Evolutionary conservation across 352 stramenopile species (phyloP), one percentile per base, ranked within the genome.

Genomic region (Globisporangium parvum): DNA sequence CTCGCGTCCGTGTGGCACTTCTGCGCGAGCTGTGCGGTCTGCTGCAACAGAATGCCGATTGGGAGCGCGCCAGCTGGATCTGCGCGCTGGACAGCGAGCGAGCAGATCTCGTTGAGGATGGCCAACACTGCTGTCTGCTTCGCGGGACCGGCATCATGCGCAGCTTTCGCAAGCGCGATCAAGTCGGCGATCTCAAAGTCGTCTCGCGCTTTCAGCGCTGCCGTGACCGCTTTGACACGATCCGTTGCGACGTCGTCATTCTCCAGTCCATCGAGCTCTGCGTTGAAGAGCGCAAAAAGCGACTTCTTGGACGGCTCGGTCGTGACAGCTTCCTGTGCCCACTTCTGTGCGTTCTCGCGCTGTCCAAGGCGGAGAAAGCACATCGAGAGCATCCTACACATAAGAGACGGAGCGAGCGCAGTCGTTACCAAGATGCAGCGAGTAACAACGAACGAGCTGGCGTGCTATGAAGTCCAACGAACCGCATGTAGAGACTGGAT

Each of bases 101-200:
- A 48, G 47, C 66, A 86, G 21, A 91, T 52, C 44, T 84, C 72
- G 41, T 91, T 74, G 48, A 91, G 47, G 51, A 91, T 69, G 15
- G 62, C n/a, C 35, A 83, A 47, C 15, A 71, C 58, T 50, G 80
- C 51, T 55, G 72, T 51, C 46, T 85, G 62, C 35, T 66, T 69
- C 2, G 63, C 53, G 40, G 59, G 24, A 15, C 53, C 65, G 57
- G 60, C 53, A 33, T 56, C 55, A 24, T 61, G 71, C 10, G 72
- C 76, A 24, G 55, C 41, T 48, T 84, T 80, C 48, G 70, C 78
- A 54, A 81, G 69, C 2, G 65, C 69, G 5, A 93, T 51, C 42
- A 91, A 67, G 42, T 93, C 82, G 55, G 72, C 41, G 44, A 77
- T 57, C 31, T 82, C 64, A 51, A 93, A 91, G 59, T 93, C 82